Evolutionary conservation across 352 stramenopile genomes (phyloP).

Genomic region (Pythium vanterpoolii): DNA sequence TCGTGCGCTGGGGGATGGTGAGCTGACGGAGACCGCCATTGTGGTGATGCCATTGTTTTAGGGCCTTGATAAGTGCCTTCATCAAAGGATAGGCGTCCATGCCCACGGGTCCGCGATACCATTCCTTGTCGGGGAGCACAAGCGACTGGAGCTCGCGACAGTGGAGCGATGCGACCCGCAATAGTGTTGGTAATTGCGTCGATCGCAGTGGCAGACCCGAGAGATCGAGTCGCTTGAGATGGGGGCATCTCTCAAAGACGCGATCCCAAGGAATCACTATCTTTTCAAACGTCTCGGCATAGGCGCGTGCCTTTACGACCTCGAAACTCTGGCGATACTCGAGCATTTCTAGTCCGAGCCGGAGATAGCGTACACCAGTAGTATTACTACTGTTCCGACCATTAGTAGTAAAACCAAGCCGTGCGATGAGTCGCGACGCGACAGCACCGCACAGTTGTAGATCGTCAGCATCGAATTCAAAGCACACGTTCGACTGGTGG

Average conservation of each 20-base stretch:
- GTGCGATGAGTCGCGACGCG: neutral
- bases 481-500: neutral
- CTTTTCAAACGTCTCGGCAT: slow-evolving; percentile 2
- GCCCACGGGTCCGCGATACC: slow-evolving; percentile 12
- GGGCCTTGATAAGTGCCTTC: slow-evolving; percentile 13
- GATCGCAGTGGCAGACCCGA: slow-evolving; percentile 21
- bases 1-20: slow-evolving; percentile 19
- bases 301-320: neutral
- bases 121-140: slow-evolving; percentile 18
- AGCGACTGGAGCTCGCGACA: slow-evolving; percentile 20
- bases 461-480: neutral
- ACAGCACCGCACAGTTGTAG: neutral
- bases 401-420: no score
- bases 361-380: neutral
- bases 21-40: slow-evolving; percentile 22
- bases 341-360: slow-evolving; percentile 7
- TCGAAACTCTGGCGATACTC: slow-evolving; percentile 5
- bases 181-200: slow-evolving; percentile 1
- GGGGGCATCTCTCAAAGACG: slow-evolving; percentile 5
- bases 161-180: slow-evolving; percentile 3
- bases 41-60: slow-evolving; percentile 13
- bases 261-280: slow-evolving; percentile 14
- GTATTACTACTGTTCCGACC: no score
- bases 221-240: slow-evolving; percentile 18
- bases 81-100: neutral